Conservation (phyloP, 345 rosid genomes). For the Adansonia digitata region DNA sequence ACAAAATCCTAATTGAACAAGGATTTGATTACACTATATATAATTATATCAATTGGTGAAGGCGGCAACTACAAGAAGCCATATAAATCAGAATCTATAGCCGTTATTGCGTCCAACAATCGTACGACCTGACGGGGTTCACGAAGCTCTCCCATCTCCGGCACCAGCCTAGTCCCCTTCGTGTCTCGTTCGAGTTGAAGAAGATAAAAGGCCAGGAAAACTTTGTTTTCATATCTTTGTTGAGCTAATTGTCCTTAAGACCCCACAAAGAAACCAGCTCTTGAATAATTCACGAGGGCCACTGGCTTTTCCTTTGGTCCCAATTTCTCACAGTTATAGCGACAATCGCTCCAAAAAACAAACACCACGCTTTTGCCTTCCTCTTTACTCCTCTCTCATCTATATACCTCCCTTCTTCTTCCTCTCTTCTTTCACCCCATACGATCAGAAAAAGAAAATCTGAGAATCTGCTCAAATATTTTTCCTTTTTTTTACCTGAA, state of each 20-base stretch:
- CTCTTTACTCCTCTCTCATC: slow-evolving; percentile 37
- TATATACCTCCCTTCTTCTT: slow-evolving; percentile 15
- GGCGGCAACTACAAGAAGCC: too few species aligned
- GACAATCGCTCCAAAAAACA: neutral
- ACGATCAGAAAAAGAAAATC: neutral
- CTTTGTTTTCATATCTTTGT: neutral
- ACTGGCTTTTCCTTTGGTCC: neutral
- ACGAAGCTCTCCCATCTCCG: neutral
- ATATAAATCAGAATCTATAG: too few species aligned
- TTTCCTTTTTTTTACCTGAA: neutral
- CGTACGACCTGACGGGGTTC: neutral
- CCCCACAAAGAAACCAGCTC: too few species aligned
- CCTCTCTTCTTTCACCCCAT: neutral
- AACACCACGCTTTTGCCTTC: neutral
- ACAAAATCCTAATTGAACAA: neutral
- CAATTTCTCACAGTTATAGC: slow-evolving; percentile 8
- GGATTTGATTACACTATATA: too few species aligned
- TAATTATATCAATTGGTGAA: too few species aligned
- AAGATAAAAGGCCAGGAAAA: neutral
- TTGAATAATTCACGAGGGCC: neutral
- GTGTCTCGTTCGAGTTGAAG: neutral
- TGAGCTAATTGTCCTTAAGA: slow-evolving; percentile 10
- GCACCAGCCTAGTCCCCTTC: neutral
- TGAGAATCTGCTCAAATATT: neutral
- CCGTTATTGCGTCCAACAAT: neutral